Base-by-base conservation (phyloP, 495 filamentous ascomycete species). In the Venustampulla echinocandica region DNA sequence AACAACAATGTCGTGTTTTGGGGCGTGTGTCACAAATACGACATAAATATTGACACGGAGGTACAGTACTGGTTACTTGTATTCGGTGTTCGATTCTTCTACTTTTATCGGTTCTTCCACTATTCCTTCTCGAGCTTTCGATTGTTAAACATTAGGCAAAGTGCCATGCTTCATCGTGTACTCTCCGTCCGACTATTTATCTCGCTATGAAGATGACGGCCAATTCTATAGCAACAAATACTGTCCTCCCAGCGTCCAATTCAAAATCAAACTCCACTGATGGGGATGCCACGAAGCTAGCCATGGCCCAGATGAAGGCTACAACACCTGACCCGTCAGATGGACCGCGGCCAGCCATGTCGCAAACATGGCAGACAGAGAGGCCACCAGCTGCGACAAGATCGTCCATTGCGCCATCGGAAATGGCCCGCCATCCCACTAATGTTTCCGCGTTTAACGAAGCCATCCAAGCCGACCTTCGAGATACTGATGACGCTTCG, bases 311-410 rank as follows among this genome's bases (percentile, higher is more conserved):
- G n/a, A n/a, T n/a, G n/a, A n/a, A n/a, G n/a, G n/a, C n/a, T n/a
- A n/a, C n/a, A n/a, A n/a, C n/a, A n/a, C n/a, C n/a, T n/a, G n/a
- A n/a, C n/a, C n/a, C n/a, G n/a, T n/a, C 1, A 13, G 33, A 50
- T 6, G 33, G 13, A 14, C 10, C 28, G 14, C 19, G 52, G 17
- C 52, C 46, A 2, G 19, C 36, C 6, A 42, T 54, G n/a, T 40
- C 50, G 15, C 45, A 36, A 20, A 39, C 47, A 30, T 53, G 50
- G 50, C 38, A 50, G 17, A 53, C 53, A 10, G 53, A 52, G 23
- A 24, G 53, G 46, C 53, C 53, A 14, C 14, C 41, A 23, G 10
- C 49, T 13, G 49, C 53, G 1, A 35, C 49, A 11, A 47, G 41
- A 25, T 9, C n/a, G 2, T 55, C 53, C 10, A 19, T 51, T 6